Evolutionary conservation across 1,284 basidiomycete species (phyloP).

Genomic region (Vanrija humicola): DNA sequence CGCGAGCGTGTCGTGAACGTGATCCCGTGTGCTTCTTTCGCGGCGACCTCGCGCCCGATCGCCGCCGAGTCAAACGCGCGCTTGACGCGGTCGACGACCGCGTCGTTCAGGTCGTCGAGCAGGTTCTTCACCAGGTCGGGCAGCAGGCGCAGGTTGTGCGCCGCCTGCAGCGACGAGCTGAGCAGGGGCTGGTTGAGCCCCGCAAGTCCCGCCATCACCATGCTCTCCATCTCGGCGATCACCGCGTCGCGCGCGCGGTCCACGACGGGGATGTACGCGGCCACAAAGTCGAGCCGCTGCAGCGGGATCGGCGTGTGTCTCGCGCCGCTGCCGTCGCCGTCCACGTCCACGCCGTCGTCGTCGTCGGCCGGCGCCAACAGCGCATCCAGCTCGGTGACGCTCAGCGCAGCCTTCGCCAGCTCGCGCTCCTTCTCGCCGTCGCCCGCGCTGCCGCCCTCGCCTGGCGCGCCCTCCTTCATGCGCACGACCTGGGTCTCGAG

Average conservation of each 20-base stretch:
- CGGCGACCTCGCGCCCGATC: conserved; percentile 73
- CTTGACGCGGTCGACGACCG: conserved; percentile 73
- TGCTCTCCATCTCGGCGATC: conserved; percentile 77
- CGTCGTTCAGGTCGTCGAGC: conserved; percentile 73
- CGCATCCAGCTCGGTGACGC: conserved; percentile 69
- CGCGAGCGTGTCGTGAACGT: conserved; percentile 51
- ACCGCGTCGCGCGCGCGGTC: conserved; percentile 65
- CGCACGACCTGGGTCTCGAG: conserved; percentile 75
- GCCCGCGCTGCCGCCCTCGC: conserved; percentile 19
- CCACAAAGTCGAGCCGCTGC: conserved; percentile 65
- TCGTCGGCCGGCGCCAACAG: conserved; percentile 1
- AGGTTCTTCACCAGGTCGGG: conserved; percentile 77
- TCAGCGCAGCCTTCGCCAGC: conserved; percentile 84
- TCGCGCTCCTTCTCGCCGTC: conserved; percentile 78
- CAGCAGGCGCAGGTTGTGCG: conserved; percentile 82
- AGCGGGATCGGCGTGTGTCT: conserved; percentile 47
- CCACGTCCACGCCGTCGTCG: not conserved
- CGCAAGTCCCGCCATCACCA: conserved; percentile 72
- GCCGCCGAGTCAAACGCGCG: conserved; percentile 78
- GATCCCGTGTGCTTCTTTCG: conserved; percentile 57
- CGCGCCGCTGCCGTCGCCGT: not conserved
- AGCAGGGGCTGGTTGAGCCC: conserved; percentile 78
- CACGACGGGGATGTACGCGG: conserved; percentile 65
- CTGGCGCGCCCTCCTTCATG: conserved; percentile 45
- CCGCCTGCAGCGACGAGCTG: conserved; percentile 87